phyloP scores from a whole-genome alignment of 2,329 filamentous ascomycete genomes.

The Pseudovirgaria hyperparasitica region DNA sequence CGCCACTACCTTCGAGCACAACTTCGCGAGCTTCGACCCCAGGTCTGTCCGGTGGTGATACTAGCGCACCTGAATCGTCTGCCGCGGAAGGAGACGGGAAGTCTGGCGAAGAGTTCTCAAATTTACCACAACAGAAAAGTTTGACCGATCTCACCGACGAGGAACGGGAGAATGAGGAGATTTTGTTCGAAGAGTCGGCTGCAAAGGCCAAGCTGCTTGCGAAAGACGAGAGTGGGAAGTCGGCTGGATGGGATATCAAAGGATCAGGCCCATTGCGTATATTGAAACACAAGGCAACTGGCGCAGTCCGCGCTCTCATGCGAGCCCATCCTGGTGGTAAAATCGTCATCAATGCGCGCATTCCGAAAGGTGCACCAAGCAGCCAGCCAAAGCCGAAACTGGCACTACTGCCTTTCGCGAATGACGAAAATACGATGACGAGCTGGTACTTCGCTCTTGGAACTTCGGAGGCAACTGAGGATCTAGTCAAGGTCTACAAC shows the following conservation, averaged over 20 bases:
- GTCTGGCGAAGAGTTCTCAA: conserved; percentile 13
- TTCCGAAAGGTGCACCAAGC: conserved; percentile 17
- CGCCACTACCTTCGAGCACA: neutral
- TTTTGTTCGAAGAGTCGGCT: conserved; percentile 19
- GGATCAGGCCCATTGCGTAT: conserved; percentile 22
- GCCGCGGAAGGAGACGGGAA: conserved; percentile 13
- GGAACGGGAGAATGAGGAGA: conserved; percentile 17
- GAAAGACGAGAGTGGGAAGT: conserved; percentile 8
- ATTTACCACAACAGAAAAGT: conserved; percentile 15
- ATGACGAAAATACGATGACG: conserved; percentile 13
- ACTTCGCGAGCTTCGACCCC: conserved; percentile 13
- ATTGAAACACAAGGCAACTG: conserved; percentile 21
- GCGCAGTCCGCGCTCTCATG: conserved; percentile 19
- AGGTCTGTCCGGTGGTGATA: conserved; percentile 11
- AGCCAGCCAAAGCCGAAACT: conserved; percentile 15
- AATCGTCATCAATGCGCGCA: conserved; percentile 19
- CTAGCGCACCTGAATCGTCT: conserved; percentile 13
- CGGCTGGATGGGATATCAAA: conserved; percentile 14
- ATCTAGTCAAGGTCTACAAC: conserved; percentile 18
- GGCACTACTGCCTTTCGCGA: conserved; percentile 13
- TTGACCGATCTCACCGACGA: conserved; percentile 19
- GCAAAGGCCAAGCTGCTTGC: conserved; percentile 15
- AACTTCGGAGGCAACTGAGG: conserved; percentile 15
- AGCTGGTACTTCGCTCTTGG: conserved; percentile 16
- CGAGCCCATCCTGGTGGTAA: conserved; percentile 17